Evolutionary conservation across 2,329 filamentous ascomycete species (phyloP), one percentile per base, ranked within the genome.

Genomic region (Aspergillus sp.): DNA sequence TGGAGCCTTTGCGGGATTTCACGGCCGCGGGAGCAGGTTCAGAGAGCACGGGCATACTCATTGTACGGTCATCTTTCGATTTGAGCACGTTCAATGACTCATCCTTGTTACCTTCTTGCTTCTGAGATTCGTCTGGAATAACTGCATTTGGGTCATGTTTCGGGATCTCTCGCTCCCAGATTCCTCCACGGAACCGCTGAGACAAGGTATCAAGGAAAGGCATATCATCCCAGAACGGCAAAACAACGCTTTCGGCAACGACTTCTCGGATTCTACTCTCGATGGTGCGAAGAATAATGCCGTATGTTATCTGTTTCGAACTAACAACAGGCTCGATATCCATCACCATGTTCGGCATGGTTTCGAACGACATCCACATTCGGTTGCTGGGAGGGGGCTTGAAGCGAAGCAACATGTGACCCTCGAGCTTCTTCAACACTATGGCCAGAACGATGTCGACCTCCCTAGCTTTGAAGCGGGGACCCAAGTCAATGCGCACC

Each of bases 361-460:
- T 83, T 64, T 94, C 88, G 63, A 98, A 98, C 1, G 90, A 85
- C 56, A 97, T 82, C 93, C 93, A 98, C n/a, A 95, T 68, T 37
- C 93, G 82, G 65, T 98, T 98, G 67, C 90, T 96, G 0, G 93
- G 93, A 13, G 91, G 89, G 5, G 93, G 88, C 67, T 98, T 98
- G 67, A 97, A 84, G 60, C 89, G 86, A 60, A 96, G 77, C 25
- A 95, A 72, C 41, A 88, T 70, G 59, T 95, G 91, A 0, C 93
- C 93, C 59, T 94, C 88, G 1, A 97, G 74, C 58, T 84, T 87
- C 64, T 88, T 90, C 48, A 96, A 67, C 1, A 93, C 85, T 3
- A 90, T 88, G 3, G 93, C 89, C 32, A 98, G 78, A 7, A 96
- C 79, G 44, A 98, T 76, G 53, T 91, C 90, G 43, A 97, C 90